phyloP scores from a whole-genome alignment of 2,329 filamentous ascomycete genomes.

The Gaeumannomyces tritici region DNA sequence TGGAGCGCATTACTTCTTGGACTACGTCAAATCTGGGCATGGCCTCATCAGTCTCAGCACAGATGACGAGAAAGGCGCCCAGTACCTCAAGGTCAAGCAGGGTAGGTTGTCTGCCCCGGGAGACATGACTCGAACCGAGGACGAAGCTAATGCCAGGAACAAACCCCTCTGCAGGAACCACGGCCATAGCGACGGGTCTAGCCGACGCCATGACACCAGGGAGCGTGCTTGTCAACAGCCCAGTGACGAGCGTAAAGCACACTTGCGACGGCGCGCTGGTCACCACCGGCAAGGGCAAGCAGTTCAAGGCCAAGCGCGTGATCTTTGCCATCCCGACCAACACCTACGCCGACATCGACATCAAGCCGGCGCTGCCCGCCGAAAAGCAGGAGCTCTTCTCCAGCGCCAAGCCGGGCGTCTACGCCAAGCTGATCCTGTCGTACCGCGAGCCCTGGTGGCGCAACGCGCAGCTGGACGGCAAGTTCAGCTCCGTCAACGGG shows the following conservation, averaged over 20 bases:
- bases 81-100: not conserved
- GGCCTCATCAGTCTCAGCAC: not conserved
- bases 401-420: constrained; percentile 31
- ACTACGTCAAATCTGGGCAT: not conserved
- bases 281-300: constrained; percentile 15
- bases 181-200: not conserved
- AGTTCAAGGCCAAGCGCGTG: constrained; percentile 29
- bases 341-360: constrained; percentile 31
- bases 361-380: constrained; percentile 33
- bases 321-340: constrained; percentile 39
- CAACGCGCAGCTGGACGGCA: constrained; percentile 30
- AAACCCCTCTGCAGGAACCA: not conserved
- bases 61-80: not conserved
- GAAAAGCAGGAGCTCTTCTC: constrained; percentile 25
- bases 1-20: not conserved
- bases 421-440: constrained; percentile 38
- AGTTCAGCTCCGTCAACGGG: constrained; percentile 13
- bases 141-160: not conserved
- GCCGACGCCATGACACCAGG: not conserved
- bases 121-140: too few species aligned
- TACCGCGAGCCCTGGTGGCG: constrained; percentile 30
- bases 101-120: not conserved
- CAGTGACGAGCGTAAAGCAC: too few species aligned
- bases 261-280: constrained; percentile 10
- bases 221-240: not conserved